Base-by-base conservation (phyloP, 2,329 filamentous ascomycete genomes). In the Ophiostoma sp. region DNA sequence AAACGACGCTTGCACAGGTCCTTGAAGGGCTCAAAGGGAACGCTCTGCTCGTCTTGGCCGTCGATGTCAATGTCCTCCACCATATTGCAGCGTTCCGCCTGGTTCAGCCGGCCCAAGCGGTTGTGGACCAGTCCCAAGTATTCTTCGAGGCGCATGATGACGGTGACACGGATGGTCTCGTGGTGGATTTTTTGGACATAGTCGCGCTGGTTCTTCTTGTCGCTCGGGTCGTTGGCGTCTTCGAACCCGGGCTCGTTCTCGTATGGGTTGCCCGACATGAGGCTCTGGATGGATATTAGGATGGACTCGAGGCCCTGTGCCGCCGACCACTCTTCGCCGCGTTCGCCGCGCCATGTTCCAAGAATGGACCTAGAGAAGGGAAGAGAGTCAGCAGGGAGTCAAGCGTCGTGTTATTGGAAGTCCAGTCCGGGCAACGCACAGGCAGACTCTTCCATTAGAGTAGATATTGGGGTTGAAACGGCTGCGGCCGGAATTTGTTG, bases 391-490 rank as follows among this genome's bases (percentile, higher is more conserved):
- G 72, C 45, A 42, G n/a, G 25, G 22, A 15, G 25, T n/a, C 17
- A n/a, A 8, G 17, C 4, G 55, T 11, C 15, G 9, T 25, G 9
- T 15, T 33, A 25, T 57, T 6, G 8, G 2, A 19, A 6, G 15
- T 19, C 5, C 15, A 48, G 15, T 19, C 11, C 55, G 22, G 9
- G 55, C 55, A 59, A 87, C 92, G 85, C 82, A 97, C 89, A 99
- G 82, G 84, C 96, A 99, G 73, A 99, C 95, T 83, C 95, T 97
- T 68, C 96, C 96, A 69, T 85, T 89, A 0, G 94, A 87, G 80
- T 99, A 99, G 75, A 99, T 97, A 80, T 99, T 99, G 3, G 96
- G 96, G 79, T 98, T 98, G 85, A 98, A 98, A 8, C 96, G 91
- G 79, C 92, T 94, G 74, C 91, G 87, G 12, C 95, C 95, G n/a